Percentiles rank a stretch among this genome's conserved stretches.
phyloP scores from a whole-genome alignment of 108 stramenopile species.

The Nitzschia palea region DNA sequence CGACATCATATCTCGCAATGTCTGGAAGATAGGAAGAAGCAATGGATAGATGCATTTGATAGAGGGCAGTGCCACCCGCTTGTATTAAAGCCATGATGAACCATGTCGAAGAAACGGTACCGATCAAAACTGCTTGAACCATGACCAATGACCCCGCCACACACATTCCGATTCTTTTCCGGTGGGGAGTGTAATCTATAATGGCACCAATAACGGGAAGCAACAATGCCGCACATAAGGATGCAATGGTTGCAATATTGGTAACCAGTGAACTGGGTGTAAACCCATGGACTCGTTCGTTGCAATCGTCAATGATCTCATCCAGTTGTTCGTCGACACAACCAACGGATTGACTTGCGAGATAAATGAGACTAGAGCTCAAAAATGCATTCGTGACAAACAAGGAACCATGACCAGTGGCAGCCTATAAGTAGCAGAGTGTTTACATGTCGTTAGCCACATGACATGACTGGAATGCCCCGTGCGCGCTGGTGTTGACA shows the following conservation, averaged over 20 bases:
- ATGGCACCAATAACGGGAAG: slow-evolving; percentile 69
- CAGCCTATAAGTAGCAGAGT: slow-evolving; percentile 9
- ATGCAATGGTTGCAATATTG: slow-evolving; percentile 50
- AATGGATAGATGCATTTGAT: slow-evolving; percentile 28
- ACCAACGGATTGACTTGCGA: slow-evolving; percentile 48
- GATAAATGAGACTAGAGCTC: slow-evolving; percentile 32
- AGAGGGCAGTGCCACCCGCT: slow-evolving; percentile 47
- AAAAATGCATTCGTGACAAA: slow-evolving; percentile 48
- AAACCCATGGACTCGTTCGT: slow-evolving; percentile 49
- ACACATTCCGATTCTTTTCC: slow-evolving; percentile 40
- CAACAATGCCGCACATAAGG: slow-evolving; percentile 49
- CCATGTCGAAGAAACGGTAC: slow-evolving; percentile 51
- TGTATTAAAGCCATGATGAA: slow-evolving; percentile 67
- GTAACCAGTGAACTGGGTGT: slow-evolving; percentile 55
- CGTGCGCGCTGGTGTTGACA: too few relatives aligned
- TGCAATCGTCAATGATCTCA: slow-evolving; percentile 12
- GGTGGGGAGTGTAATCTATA: slow-evolving; percentile 59
- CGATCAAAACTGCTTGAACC: slow-evolving; percentile 56
- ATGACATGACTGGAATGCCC: neutral
- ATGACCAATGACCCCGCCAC: slow-evolving; percentile 29
- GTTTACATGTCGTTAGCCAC: neutral
- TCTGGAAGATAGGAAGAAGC: slow-evolving; percentile 51
- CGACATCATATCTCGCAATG: slow-evolving; percentile 45
- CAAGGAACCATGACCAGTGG: slow-evolving; percentile 39
- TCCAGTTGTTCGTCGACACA: slow-evolving; percentile 25